Evolutionary conservation across 2,329 filamentous ascomycete genomes (phyloP).

Genomic region (Trichoderma aggressivum): DNA sequence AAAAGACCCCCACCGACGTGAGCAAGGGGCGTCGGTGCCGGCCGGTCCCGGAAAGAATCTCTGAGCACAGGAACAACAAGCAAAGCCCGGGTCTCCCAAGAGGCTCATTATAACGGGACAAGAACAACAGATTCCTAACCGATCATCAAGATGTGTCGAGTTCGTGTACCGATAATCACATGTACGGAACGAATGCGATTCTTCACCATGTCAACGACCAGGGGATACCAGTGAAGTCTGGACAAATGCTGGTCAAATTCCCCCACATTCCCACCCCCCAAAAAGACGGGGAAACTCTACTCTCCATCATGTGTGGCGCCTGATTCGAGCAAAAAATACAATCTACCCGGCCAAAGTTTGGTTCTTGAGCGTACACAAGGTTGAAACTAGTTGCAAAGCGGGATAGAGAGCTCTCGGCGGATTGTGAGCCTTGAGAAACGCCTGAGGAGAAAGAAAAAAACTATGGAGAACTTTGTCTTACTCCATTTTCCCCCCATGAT

Average conservation of each 20-base stretch:
- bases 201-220: background rate
- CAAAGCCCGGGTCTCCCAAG: background rate
- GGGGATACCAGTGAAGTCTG: background rate
- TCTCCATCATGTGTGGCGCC: background rate
- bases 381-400: background rate
- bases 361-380: background rate
- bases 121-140: background rate
- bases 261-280: background rate
- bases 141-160: background rate
- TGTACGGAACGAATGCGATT: background rate
- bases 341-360: background rate
- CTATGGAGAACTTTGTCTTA: background rate
- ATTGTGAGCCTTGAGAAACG: background rate
- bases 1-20: slow-evolving; percentile 6
- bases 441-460: background rate
- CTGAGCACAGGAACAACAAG: background rate
- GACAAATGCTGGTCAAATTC: background rate
- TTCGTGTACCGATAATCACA: background rate
- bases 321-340: background rate
- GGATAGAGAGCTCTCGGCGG: background rate
- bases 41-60: background rate
- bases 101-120: background rate
- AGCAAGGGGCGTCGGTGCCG: background rate
- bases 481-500: background rate
- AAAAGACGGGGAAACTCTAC: background rate